Evolutionary conservation across 208 protist genomes (phyloP).

Genomic region (Trypanosomatidae sp.): DNA sequence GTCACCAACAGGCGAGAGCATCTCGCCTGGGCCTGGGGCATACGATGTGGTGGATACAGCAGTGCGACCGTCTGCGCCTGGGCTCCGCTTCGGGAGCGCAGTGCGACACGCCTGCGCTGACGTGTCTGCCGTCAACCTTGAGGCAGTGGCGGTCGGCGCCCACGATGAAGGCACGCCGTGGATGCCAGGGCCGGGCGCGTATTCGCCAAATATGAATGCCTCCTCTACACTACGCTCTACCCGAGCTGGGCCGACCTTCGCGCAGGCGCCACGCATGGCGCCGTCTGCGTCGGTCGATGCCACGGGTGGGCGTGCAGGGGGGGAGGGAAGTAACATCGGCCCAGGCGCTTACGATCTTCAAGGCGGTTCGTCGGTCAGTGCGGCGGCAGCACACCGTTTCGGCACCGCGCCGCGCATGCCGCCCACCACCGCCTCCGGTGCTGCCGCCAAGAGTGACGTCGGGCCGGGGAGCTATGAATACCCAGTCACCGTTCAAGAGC

Average conservation of each 20-base stretch:
- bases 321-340: slow-evolving; percentile 16
- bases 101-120: slow-evolving; percentile 4
- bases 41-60: slow-evolving; percentile 18
- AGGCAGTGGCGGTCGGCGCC: background rate
- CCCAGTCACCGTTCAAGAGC: slow-evolving; percentile 9
- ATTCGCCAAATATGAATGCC: slow-evolving; percentile 31
- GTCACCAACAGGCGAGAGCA: background rate
- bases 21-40: slow-evolving; percentile 16
- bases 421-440: background rate
- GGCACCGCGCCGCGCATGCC: slow-evolving; percentile 28
- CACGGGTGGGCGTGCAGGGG: background rate
- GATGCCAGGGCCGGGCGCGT: slow-evolving; percentile 47
- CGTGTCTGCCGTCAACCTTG: background rate
- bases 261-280: slow-evolving; percentile 13
- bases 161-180: background rate
- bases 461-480: slow-evolving; percentile 53
- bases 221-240: slow-evolving; percentile 8
- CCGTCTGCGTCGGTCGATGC: background rate
- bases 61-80: slow-evolving; percentile 1
- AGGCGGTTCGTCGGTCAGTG: background rate
- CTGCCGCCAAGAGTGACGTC: slow-evolving; percentile 1
- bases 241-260: slow-evolving; percentile 28
- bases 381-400: slow-evolving; percentile 9
- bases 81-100: slow-evolving; percentile 21
- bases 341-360: slow-evolving; percentile 50